Evolutionary conservation across 768 basidiomycete species (phyloP), one percentile per base, ranked within the genome.

Genomic region (Mycena latifolia): DNA sequence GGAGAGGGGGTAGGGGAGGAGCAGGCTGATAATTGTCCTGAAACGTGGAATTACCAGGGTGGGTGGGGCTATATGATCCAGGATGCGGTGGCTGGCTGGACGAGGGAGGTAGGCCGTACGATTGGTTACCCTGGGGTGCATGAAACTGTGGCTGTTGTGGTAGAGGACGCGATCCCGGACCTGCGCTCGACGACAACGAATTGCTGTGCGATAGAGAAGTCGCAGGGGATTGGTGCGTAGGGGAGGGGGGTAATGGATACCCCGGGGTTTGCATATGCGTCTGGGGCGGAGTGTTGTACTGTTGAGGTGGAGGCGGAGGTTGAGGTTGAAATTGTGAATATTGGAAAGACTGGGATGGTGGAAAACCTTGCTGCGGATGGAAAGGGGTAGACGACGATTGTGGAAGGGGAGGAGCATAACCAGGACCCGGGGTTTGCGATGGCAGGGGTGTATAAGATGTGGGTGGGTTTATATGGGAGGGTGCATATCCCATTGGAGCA

Each of bases 101-200:
- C 46, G 78, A 70, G 2, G 72, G 69, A 22, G 78, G 75, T 22
- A 78, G 66, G 3, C 77, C 71, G 63, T 80, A 78, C 18, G 77
- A 69, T 14, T 69, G 65, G 47, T 77, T 77, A 35, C 70, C 48
- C 9, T 73, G 74, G n/a, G 75, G 75, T 51, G 72, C 63, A 69
- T 83, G 79, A 55, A 78, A 69, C 73, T 84, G 84, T 17, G 85
- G 84, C 61, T 82, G 82, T 56, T 75, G 80, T 27, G 85, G 84
- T 27, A 85, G 73, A 29, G 85, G 84, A 43, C 85, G 79, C 9
- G 83, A 80, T 45, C 77, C 71, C 56, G 79, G 72, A 51, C 80
- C 73, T 20, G 69, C 65, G 60, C 74, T 76, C 18, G 77, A 75
- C 11, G 74, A 74, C 11, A 76, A 61, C 15, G 74, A 67, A 52